These are phyloP conservation scores for Umbelopsis sp. DNA, from an alignment of 192 early-diverging fungal species.

Conservation along the genomic window DNA sequence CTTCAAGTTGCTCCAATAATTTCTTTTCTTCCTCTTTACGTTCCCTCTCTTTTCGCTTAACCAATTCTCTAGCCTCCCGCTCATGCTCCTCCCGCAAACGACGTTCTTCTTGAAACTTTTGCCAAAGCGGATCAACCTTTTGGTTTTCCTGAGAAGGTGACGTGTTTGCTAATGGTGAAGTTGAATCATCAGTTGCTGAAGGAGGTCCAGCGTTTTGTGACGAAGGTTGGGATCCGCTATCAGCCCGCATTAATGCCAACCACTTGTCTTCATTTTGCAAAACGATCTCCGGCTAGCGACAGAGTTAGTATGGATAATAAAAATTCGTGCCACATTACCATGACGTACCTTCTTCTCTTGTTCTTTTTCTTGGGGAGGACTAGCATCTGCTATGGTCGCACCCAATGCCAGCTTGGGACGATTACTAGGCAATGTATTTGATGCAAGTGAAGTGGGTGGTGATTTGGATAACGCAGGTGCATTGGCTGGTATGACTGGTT, in stretches of 20 bases:
- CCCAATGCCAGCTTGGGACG: conserved; percentile 33
- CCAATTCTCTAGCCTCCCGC: not conserved
- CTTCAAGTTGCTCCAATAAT: not conserved
- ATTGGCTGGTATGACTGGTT: not conserved
- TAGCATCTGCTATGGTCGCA: not conserved
- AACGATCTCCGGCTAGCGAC: not conserved
- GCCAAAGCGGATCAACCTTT: conserved; percentile 7
- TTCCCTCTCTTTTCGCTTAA: not conserved
- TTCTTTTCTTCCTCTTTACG: not conserved
- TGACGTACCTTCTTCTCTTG: conserved; percentile 1
- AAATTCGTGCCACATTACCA: not conserved
- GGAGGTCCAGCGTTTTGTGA: not conserved
- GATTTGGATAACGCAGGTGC: conserved; percentile 1
- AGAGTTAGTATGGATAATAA: not conserved
- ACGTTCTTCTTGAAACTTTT: conserved; percentile 13
- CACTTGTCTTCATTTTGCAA: conserved; percentile 10
- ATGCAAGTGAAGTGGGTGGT: not conserved
- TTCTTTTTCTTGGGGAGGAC: not conserved
- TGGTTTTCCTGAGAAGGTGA: not conserved
- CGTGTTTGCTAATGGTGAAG: not conserved
- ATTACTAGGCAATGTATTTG: not conserved
- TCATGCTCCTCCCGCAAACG: conserved; percentile 4
- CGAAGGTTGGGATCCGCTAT: not conserved
- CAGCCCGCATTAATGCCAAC: not conserved
- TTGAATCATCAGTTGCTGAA: not conserved